These are phyloP conservation scores for Aspergillus biplanus DNA, from an alignment of 495 filamentous ascomycete species.

Conservation along the genomic window DNA sequence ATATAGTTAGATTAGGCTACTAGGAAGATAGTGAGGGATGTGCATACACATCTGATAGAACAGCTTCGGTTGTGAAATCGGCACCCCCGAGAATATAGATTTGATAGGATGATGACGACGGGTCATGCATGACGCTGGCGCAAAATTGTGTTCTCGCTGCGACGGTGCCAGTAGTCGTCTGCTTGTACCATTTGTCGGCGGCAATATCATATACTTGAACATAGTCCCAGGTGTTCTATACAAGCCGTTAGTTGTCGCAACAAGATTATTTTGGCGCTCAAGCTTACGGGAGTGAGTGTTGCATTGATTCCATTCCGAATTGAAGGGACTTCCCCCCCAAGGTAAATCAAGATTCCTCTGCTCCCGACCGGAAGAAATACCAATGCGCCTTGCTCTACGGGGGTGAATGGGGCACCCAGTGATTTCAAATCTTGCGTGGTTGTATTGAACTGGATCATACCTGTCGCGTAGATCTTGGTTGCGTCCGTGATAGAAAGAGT, in stretches of 20 bases:
- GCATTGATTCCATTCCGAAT: slow-evolving; percentile 20
- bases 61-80: slow-evolving; percentile 8
- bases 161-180: slow-evolving; percentile 17
- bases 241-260: not conserved
- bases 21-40: not conserved
- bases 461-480: slow-evolving; percentile 9
- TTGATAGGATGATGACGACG: slow-evolving; percentile 16
- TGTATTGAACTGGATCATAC: slow-evolving; percentile 25
- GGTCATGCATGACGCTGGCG: slow-evolving; percentile 22
- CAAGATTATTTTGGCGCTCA: not conserved
- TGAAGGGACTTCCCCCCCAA: slow-evolving; percentile 25
- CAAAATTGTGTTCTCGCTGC: slow-evolving; percentile 22
- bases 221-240: slow-evolving; percentile 23
- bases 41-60: slow-evolving; percentile 11
- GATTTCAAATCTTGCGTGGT: slow-evolving; percentile 15
- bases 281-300: slow-evolving; percentile 9
- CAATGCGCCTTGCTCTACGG: slow-evolving; percentile 21
- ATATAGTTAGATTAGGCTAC: not conserved
- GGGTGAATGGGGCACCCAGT: slow-evolving; percentile 13
- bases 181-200: slow-evolving; percentile 24
- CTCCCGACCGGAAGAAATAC: slow-evolving; percentile 19
- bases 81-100: slow-evolving; percentile 21
- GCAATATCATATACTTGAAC: slow-evolving; percentile 26
- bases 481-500: slow-evolving; percentile 21
- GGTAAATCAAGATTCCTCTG: slow-evolving; percentile 17